These are phyloP conservation scores for Emericellopsis cladophorae DNA, from an alignment of 2,329 filamentous ascomycete genomes.

Conservation along the genomic window DNA sequence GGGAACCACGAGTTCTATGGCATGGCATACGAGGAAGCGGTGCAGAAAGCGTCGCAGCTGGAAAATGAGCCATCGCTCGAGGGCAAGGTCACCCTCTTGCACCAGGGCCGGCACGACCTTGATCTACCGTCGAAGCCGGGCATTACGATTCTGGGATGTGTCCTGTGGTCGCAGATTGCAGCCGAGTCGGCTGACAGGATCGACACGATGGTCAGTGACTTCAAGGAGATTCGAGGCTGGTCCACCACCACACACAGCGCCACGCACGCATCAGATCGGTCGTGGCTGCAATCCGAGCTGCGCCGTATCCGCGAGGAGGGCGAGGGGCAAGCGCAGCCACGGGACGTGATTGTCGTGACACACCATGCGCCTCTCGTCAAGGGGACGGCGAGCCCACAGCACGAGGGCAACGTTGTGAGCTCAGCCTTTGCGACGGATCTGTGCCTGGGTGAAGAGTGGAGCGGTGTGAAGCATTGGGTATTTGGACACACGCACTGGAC, in stretches of 20 bases:
- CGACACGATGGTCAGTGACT: constrained; percentile 34
- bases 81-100: constrained; percentile 27
- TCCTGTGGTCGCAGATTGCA: constrained; percentile 40
- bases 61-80: constrained; percentile 21
- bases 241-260: constrained; percentile 33
- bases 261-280: constrained; percentile 29
- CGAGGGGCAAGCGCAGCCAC: constrained; percentile 5
- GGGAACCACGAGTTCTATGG: constrained; percentile 44
- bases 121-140: constrained; percentile 13
- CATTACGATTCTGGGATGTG: constrained; percentile 43
- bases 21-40: constrained; percentile 20
- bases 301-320: constrained; percentile 22
- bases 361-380: constrained; percentile 43
- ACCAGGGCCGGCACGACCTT: constrained; percentile 25
- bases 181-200: constrained; percentile 23
- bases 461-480: constrained; percentile 24
- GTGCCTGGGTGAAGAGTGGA: constrained; percentile 14
- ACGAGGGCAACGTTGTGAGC: constrained; percentile 30
- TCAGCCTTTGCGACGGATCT: constrained; percentile 41
- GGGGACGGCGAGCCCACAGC: constrained; percentile 33
- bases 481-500: constrained; percentile 38
- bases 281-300: constrained; percentile 33
- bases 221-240: constrained; percentile 39
- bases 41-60: constrained; percentile 23
- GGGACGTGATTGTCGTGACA: constrained; percentile 34